A percentile compares a stretch with the other conserved stretches of the same genome.
phyloP scores from a whole-genome alignment of 192 early-diverging fungal species.

The Coemansia sp. region DNA sequence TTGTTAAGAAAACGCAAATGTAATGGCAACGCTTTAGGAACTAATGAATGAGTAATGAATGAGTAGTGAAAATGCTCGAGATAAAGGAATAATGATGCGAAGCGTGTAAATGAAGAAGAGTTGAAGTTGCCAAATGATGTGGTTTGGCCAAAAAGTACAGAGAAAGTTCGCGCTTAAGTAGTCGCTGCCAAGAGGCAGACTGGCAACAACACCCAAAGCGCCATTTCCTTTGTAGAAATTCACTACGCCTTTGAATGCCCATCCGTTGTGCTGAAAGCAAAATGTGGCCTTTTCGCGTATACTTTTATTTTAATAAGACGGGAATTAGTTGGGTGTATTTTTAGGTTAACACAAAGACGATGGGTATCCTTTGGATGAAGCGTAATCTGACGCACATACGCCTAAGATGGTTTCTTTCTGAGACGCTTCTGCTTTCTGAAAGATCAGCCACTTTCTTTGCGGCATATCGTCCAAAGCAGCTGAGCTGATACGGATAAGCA shows the following conservation, averaged over 20 bases:
- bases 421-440: not conserved
- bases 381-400: too few species aligned
- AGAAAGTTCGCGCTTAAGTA: not conserved
- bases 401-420: too few species aligned
- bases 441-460: not conserved
- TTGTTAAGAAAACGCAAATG: constrained; percentile 3
- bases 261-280: not conserved
- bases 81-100: not conserved
- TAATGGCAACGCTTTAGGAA: not conserved
- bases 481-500: not conserved
- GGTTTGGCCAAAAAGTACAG: not conserved
- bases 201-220: not conserved
- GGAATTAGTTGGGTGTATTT: not conserved
- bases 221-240: not conserved
- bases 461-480: not conserved
- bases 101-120: too few species aligned
- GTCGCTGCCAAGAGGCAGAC: not conserved
- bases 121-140: not conserved
- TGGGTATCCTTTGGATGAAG: not conserved
- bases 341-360: not conserved
- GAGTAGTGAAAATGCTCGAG: not conserved
- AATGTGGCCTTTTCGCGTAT: not conserved
- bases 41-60: constrained; percentile 4
- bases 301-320: not conserved
- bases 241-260: not conserved